These are phyloP conservation scores for Elaeagnus macrophylla DNA, from an alignment of 306 rosid genomes.

Conservation along the genomic window DNA sequence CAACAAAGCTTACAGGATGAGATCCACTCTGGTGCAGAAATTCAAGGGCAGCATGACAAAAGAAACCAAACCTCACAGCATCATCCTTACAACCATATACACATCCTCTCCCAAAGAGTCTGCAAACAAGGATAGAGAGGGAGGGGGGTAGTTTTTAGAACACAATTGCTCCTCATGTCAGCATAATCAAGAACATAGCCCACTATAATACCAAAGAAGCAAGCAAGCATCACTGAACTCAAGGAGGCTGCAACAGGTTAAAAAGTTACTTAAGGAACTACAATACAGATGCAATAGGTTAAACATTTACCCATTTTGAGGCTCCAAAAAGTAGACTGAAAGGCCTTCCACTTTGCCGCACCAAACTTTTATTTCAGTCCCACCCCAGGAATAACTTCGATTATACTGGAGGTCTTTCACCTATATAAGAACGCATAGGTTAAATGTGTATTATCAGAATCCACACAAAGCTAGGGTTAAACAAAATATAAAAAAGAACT, in stretches of 20 bases:
- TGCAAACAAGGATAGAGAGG: slow-evolving; percentile 25
- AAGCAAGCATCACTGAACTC: background rate
- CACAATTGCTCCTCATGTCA: background rate
- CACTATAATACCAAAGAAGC: background rate
- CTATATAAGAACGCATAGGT: slow-evolving; percentile 33
- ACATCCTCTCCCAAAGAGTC: slow-evolving; percentile 58
- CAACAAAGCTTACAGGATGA: slow-evolving; percentile 68
- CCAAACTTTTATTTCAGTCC: slow-evolving; percentile 90
- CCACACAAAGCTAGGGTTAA: too few species aligned
- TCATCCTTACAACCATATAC: slow-evolving; percentile 87
- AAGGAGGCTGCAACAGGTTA: slow-evolving; percentile 15
- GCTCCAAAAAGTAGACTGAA: slow-evolving; percentile 90
- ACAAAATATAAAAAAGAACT: too few species aligned
- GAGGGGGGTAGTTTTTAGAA: background rate
- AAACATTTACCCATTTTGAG: slow-evolving; percentile 69
- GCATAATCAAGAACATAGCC: background rate
- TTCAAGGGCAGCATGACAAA: slow-evolving; percentile 92
- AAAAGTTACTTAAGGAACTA: slow-evolving; percentile 21
- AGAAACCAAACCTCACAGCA: slow-evolving; percentile 83
- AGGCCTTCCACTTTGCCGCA: slow-evolving; percentile 90
- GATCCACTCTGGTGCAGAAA: slow-evolving; percentile 74
- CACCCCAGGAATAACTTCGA: slow-evolving; percentile 60
- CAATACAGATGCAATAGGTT: background rate
- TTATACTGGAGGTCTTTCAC: slow-evolving; percentile 57
- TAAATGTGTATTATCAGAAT: background rate